Evolutionary conservation across 495 filamentous ascomycete genomes (phyloP).

Genomic region (Jackrogersella multiformis): DNA sequence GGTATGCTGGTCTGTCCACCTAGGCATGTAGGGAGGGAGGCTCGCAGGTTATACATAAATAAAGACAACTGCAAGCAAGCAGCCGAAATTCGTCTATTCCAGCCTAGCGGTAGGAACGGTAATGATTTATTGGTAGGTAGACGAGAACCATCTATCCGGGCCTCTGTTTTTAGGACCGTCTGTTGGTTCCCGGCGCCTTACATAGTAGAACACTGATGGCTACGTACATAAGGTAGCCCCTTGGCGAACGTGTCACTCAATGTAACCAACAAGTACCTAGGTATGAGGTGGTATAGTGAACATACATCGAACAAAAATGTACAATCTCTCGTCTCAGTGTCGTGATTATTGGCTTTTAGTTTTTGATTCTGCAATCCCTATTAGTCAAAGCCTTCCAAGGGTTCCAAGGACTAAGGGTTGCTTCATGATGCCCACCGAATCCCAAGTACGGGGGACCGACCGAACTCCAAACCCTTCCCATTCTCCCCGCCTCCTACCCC

Average conservation of each 20-base stretch:
- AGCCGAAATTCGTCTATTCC: slow-evolving; percentile 3
- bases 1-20: slow-evolving; percentile 25
- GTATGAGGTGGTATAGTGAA: slow-evolving; percentile 11
- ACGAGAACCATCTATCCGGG: slow-evolving; percentile 3
- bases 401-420: too few species aligned
- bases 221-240: slow-evolving; percentile 13
- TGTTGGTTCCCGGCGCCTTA: slow-evolving; percentile 18
- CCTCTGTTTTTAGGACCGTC: slow-evolving; percentile 2
- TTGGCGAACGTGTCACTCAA: slow-evolving; percentile 19
- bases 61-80: slow-evolving; percentile 15
- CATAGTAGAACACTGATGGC: slow-evolving; percentile 1
- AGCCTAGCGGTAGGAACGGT: slow-evolving; percentile 2
- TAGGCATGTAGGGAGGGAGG: slow-evolving; percentile 17
- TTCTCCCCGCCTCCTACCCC: slow-evolving; percentile 7
- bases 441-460: slow-evolving; percentile 21
- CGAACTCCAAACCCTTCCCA: slow-evolving; percentile 11
- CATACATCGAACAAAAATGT: slow-evolving; percentile 19
- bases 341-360: slow-evolving; percentile 28
- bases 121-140: not conserved
- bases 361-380: slow-evolving; percentile 24
- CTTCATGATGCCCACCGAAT: slow-evolving; percentile 12
- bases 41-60: slow-evolving; percentile 4
- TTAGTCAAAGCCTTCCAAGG: slow-evolving; percentile 24
- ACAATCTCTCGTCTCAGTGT: slow-evolving; percentile 17
- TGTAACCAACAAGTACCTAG: slow-evolving; percentile 22